Conservation (phyloP, 805 yeast genomes). For the Ogataea paraovalis region DNA sequence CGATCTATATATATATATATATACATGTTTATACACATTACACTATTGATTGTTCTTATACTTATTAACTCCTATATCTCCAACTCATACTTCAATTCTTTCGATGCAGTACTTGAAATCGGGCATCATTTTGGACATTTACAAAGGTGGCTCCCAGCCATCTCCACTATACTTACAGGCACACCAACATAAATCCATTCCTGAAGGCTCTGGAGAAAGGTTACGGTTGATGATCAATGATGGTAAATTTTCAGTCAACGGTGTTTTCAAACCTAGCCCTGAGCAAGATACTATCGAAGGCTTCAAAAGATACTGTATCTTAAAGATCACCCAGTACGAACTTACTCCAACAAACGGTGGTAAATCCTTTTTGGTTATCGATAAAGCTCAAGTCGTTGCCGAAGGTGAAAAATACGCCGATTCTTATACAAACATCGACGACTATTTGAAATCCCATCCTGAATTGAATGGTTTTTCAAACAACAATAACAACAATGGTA, state of each 20-base stretch:
- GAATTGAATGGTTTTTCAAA: neutral
- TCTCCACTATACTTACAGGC: constrained; percentile 26
- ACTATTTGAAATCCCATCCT: constrained; percentile 43
- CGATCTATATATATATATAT: neutral
- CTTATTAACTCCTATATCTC: too few relatives aligned
- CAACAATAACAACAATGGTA: too few relatives aligned
- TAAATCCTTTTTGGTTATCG: constrained; percentile 28
- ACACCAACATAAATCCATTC: constrained; percentile 29
- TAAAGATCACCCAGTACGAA: constrained; percentile 22
- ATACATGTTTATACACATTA: neutral
- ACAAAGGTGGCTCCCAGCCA: constrained; percentile 19
- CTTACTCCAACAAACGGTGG: constrained; percentile 24
- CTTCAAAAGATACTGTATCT: constrained; percentile 23
- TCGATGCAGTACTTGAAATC: constrained; percentile 20
- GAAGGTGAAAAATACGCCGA: constrained; percentile 32
- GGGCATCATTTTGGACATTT: constrained; percentile 21
- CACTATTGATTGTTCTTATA: too few relatives aligned
- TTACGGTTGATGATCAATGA: constrained; percentile 47
- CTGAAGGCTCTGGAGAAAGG: constrained; percentile 39
- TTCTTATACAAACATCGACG: constrained; percentile 38
- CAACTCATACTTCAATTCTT: too few relatives aligned
- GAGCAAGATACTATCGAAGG: constrained; percentile 26
- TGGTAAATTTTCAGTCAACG: constrained; percentile 48
- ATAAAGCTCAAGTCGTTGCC: constrained; percentile 28
- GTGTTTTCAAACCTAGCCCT: constrained; percentile 46